Evolutionary conservation across 2,329 filamentous ascomycete species (phyloP).

Genomic region (Scleromitrula shiraiana): DNA sequence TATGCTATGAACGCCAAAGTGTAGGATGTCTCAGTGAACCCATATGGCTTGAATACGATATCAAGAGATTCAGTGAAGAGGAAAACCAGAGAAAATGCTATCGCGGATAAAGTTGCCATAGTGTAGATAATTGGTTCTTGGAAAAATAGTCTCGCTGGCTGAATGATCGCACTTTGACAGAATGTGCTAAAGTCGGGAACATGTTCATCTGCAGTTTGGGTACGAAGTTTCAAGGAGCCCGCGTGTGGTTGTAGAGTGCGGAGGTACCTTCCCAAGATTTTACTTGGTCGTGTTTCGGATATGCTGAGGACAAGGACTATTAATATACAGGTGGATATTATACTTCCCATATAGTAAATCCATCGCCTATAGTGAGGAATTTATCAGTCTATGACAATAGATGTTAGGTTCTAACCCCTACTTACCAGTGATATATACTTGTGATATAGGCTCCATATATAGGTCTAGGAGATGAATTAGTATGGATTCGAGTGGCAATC

Average conservation of each 20-base stretch:
- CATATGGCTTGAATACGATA: conserved; percentile 33
- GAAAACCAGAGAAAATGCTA: conserved; percentile 40
- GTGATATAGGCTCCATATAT: conserved; percentile 37
- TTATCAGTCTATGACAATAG: not conserved
- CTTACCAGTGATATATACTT: conserved; percentile 32
- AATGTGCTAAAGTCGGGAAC: conserved; percentile 33
- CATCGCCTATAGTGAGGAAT: conserved; percentile 31
- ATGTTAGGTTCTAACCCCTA: not conserved
- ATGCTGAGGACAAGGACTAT: conserved; percentile 32
- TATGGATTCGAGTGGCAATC: too few species aligned
- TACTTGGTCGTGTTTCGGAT: conserved; percentile 37
- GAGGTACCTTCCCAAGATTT: conserved; percentile 33
- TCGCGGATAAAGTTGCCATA: conserved; percentile 35
- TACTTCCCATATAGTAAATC: conserved; percentile 36
- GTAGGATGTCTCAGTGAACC: conserved; percentile 28
- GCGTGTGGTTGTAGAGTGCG: conserved; percentile 13
- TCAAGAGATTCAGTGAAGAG: conserved; percentile 39
- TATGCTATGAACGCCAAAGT: conserved; percentile 36
- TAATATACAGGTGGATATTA: conserved; percentile 32
- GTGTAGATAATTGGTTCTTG: conserved; percentile 40
- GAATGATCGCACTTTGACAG: conserved; percentile 32
- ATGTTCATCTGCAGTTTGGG: conserved; percentile 32
- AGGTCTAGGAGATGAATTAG: conserved; percentile 30
- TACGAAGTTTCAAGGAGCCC: conserved; percentile 23
- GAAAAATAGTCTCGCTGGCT: conserved; percentile 36